Conservation (phyloP, 371 early-diverging fungal species). For the Mortierella polycephala region DNA sequence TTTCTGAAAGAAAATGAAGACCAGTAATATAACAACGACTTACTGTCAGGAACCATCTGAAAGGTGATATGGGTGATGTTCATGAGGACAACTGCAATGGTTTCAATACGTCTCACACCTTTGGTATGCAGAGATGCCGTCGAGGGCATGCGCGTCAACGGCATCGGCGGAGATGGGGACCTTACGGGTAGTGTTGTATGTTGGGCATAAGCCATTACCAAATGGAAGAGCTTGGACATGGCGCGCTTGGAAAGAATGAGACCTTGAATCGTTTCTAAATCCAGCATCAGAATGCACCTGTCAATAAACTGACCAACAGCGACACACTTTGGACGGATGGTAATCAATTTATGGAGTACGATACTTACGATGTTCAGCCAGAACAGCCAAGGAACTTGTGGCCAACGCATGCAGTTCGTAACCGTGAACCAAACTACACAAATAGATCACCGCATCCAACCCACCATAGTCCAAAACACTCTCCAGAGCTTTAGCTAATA, state of each 20-base stretch:
- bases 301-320: not conserved
- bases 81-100: constrained; percentile 30
- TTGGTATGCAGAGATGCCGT: constrained; percentile 24
- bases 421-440: constrained; percentile 60
- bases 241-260: constrained; percentile 40
- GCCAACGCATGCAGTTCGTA: constrained; percentile 63
- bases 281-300: not conserved
- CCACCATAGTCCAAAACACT: constrained; percentile 68
- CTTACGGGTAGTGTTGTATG: constrained; percentile 14
- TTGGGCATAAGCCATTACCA: constrained; percentile 26
- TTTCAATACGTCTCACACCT: constrained; percentile 29
- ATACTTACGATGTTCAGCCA: constrained; percentile 39
- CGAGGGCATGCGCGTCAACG: constrained; percentile 24
- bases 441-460: constrained; percentile 69
- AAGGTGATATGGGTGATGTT: constrained; percentile 42
- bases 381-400: constrained; percentile 61
- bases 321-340: too few relatives aligned
- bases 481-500: constrained; percentile 63
- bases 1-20: too few relatives aligned
- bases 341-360: too few relatives aligned
- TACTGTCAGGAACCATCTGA: constrained; percentile 49
- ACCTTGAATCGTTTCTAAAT: constrained; percentile 24
- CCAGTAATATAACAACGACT: constrained; percentile 5
- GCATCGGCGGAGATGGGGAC: constrained; percentile 31
- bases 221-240: constrained; percentile 41